Evolutionary conservation across 2,329 filamentous ascomycete species (phyloP), one percentile per base, ranked within the genome.

Genomic region (Exophiala dermatitidis): DNA sequence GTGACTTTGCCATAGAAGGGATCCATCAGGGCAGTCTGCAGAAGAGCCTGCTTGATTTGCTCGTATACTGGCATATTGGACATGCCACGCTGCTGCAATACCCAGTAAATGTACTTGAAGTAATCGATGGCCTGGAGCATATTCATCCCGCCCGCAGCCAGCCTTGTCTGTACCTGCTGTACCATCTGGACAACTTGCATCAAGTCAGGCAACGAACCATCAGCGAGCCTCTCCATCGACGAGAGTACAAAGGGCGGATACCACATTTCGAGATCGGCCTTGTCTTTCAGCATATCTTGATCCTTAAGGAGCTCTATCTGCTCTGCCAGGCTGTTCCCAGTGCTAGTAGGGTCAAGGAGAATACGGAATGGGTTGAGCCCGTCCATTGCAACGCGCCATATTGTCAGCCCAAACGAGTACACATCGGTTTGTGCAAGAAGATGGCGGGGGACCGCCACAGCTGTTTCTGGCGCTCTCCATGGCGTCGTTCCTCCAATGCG

Each of bases 401-500:
- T 32, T 10, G 54, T 46, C 30, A 62, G 47, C 12, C 59, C 59
- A 30, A 58, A 58, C 9, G 59, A 62, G 43, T 57, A 62, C 8
- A 58, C 53, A 30, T 62, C 59, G 6, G 42, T 45, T 45, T 45
- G 28, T 9, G 31, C 42, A 7, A 45, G 42, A 32, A 45, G 42
- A 45, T 45, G 42, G 31, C 42, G 42, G 12, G 42, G 42, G 28
- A 45, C n/a, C 5, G 56, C 52, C 10, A 41, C 12, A n/a, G 12
- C 32, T 10, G 45, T 49, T 46, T 64, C 62, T 9, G 62, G 62
- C n/a, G 62, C 62, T 46, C 59, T 58, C 62, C 62, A 64, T 28
- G 59, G 56, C 37, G 46, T 48, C n/a, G 60, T 63, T 3, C 61
- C 58, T 26, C 60, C 61, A 32, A 61, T 54, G 10, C 50, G 44